Base-by-base conservation (phyloP, 2,329 filamentous ascomycete genomes). In the Gyromitra esculenta region DNA sequence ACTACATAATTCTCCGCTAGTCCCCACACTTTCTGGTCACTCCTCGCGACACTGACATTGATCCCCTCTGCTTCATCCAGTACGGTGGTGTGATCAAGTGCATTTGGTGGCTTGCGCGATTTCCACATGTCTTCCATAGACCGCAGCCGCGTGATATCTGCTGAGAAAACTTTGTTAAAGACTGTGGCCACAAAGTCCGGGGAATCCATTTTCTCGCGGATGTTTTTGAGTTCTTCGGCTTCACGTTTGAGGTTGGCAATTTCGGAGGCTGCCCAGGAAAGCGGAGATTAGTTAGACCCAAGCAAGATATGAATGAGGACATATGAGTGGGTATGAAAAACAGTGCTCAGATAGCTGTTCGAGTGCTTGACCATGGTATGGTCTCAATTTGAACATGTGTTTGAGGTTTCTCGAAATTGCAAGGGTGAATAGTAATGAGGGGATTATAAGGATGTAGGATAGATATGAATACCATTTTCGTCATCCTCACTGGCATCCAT, bases 121-220 rank as follows among this genome's bases (percentile, higher is more conserved):
- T 94, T 96, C 96, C 96, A 99, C 93, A 98, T 97, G 78, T 96
- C 95, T 82, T 96, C 91, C 89, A 97, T 96, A 13, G 91, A 92
- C 52, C 90, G 88, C 72, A 99, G 83, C 15, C 96, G 89, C 79
- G 91, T 87, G 70, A 99, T 92, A 81, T 99, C 96, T 64, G 91
- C 87, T 77, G 90, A 89, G 84, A 96, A 99, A 1, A 98, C 94
- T 83, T 98, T 99, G 82, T 97, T 89, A 82, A 98, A 98, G 0
- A 99, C 89, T 81, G 92, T 88, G 79, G 90, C 87, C 0, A 91
- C 86, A 81, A 98, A 98, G 4, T 91, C 87, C 0, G 89, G 85
- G 0, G 91, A 94, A 41, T 93, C 94, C 82, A 97, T 91, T 0
- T 93, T 90, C 77, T 91, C 87, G 77, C 93, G 89, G 69, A 99